These are phyloP conservation scores for Cytospora paraplurivora DNA, from an alignment of 2,329 filamentous ascomycete genomes.

Conservation along the genomic window DNA sequence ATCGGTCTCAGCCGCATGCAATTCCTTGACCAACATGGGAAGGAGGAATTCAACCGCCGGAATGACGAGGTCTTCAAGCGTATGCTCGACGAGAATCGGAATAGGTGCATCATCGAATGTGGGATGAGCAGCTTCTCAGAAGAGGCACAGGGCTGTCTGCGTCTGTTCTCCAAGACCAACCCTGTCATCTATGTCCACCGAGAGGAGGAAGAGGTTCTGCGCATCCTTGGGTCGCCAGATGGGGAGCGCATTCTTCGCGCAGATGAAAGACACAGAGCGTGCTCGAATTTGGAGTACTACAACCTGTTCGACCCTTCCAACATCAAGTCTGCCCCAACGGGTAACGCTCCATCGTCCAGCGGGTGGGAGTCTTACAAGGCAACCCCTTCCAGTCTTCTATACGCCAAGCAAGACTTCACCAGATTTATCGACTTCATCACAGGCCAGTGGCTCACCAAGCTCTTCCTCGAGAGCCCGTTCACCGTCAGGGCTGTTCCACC, in stretches of 20 bases:
- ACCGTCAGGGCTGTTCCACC: conserved; percentile 60
- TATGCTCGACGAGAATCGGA: conserved; percentile 60
- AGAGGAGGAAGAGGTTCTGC: conserved; percentile 63
- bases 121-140: conserved; percentile 65
- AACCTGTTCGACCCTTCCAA: conserved; percentile 58
- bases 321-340: conserved; percentile 34
- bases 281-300: conserved; percentile 73
- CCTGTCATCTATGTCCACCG: conserved; percentile 71
- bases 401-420: conserved; percentile 62
- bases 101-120: conserved; percentile 69
- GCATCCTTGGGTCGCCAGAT: conserved; percentile 56
- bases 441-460: conserved; percentile 52
- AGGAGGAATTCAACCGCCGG: conserved; percentile 61
- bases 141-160: conserved; percentile 59
- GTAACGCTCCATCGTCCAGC: conserved; percentile 20
- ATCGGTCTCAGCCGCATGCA: conserved; percentile 62
- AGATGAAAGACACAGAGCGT: conserved; percentile 59
- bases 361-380: conserved; percentile 35
- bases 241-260: conserved; percentile 59
- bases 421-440: conserved; percentile 61
- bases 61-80: conserved; percentile 63
- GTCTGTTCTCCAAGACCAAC: conserved; percentile 62
- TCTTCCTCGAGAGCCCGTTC: conserved; percentile 61
- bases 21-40: conserved; percentile 63
- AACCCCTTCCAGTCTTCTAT: conserved; percentile 60